These are phyloP conservation scores for Trichoderma koningii DNA, from an alignment of 2,329 filamentous ascomycete species.

Conservation along the genomic window DNA sequence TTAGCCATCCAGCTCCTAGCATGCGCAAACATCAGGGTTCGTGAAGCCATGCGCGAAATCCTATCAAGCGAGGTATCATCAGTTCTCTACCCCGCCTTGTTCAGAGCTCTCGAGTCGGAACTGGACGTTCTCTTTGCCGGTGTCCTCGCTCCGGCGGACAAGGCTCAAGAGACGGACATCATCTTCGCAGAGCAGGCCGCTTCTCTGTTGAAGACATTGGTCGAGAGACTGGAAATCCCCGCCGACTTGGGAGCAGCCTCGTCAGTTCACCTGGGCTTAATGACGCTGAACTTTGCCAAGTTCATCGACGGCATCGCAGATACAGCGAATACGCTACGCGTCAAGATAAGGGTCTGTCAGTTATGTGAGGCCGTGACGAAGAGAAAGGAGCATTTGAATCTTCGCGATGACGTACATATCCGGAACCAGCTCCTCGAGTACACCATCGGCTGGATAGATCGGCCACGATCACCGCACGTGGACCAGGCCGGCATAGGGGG, in stretches of 20 bases:
- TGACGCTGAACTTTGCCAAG: conserved; percentile 67
- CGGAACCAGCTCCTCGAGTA: conserved; percentile 69
- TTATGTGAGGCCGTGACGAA: conserved; percentile 65
- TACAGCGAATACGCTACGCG: conserved; percentile 57
- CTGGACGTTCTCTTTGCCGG: conserved; percentile 64
- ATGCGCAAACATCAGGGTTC: conserved; percentile 63
- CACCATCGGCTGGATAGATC: conserved; percentile 68
- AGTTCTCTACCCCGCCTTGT: conserved; percentile 62
- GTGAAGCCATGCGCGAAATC: conserved; percentile 67
- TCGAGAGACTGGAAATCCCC: conserved; percentile 65
- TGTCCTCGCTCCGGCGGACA: conserved; percentile 52
- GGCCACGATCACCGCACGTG: conserved; percentile 55
- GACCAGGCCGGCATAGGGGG: conserved; percentile 46
- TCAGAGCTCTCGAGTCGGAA: conserved; percentile 66
- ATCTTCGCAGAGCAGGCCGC: conserved; percentile 69
- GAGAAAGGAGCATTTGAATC: conserved; percentile 67
- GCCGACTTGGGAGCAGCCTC: conserved; percentile 64
- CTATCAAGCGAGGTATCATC: conserved; percentile 66
- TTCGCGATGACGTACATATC: conserved; percentile 68
- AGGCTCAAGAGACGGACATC: conserved; percentile 61
- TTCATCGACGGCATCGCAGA: conserved; percentile 63
- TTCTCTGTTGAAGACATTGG: conserved; percentile 62
- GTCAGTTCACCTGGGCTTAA: conserved; percentile 63
- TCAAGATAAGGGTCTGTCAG: conserved; percentile 71
- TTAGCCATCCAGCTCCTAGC: conserved; percentile 66